Conservation (phyloP, 495 filamentous ascomycete species). For the Lasiosphaeria hispida region DNA sequence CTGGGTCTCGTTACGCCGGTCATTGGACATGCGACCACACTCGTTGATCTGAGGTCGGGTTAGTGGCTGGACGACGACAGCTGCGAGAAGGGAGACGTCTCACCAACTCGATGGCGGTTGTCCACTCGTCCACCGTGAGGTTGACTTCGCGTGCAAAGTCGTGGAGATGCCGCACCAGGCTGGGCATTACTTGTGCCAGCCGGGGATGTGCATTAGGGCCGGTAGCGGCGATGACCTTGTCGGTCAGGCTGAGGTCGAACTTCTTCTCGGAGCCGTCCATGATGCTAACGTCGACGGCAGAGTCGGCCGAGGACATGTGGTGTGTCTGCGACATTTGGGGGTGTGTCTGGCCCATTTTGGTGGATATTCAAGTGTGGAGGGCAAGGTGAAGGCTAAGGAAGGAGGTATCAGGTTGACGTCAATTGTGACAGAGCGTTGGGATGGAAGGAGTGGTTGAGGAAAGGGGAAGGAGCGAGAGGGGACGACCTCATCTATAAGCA, state of each 20-base stretch:
- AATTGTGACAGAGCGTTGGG: not conserved
- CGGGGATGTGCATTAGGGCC: slow-evolving; percentile 64
- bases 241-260: slow-evolving; percentile 61
- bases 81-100: slow-evolving; percentile 14
- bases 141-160: slow-evolving; percentile 60
- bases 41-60: slow-evolving; percentile 59
- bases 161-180: slow-evolving; percentile 55
- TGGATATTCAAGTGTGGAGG: not conserved
- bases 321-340: not conserved
- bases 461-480: not conserved
- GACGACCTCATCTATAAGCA: too few species aligned
- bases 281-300: slow-evolving; percentile 5
- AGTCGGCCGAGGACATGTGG: slow-evolving; percentile 9
- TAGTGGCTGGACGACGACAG: not conserved
- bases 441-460: too few species aligned
- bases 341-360: slow-evolving; percentile 27
- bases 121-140: slow-evolving; percentile 55
- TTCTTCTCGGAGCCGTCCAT: slow-evolving; percentile 17
- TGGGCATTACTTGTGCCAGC: slow-evolving; percentile 50
- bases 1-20: slow-evolving; percentile 71
- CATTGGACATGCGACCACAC: slow-evolving; percentile 67
- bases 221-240: slow-evolving; percentile 67
- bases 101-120: slow-evolving; percentile 42
- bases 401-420: not conserved
- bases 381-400: not conserved